A percentile compares a stretch with the other conserved stretches of the same genome.
These are phyloP conservation scores for Orychophragmus violaceus DNA, from an alignment of 345 rosid genomes.

Conservation along the genomic window DNA sequence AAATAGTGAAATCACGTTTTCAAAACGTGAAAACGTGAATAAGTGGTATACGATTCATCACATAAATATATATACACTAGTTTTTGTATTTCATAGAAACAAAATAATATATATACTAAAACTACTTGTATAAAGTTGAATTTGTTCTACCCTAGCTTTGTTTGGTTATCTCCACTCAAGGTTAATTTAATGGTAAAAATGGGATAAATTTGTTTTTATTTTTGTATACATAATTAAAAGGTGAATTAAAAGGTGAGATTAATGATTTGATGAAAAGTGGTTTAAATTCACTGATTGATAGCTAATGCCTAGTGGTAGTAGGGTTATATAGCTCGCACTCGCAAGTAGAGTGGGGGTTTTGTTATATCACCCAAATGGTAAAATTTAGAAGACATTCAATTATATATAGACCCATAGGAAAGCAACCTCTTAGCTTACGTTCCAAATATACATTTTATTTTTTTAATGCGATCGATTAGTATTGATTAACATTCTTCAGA, in stretches of 20 bases:
- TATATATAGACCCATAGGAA: not conserved
- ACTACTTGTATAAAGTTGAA: not conserved
- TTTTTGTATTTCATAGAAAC: not conserved
- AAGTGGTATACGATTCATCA: too few species aligned
- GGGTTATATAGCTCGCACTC: not conserved
- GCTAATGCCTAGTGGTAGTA: not conserved
- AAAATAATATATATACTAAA: not conserved
- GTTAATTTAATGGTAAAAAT: not conserved
- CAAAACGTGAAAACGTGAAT: too few species aligned
- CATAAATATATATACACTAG: too few species aligned
- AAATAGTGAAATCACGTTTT: too few species aligned
- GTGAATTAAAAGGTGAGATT: not conserved
- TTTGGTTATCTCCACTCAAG: not conserved
- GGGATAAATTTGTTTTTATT: not conserved
- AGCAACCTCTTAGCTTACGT: not conserved
- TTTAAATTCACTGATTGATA: conserved; percentile 11
- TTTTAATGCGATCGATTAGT: too few species aligned
- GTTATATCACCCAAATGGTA: not conserved
- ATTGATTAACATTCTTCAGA: too few species aligned
- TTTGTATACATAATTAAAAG: not conserved
- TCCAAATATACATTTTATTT: too few species aligned
- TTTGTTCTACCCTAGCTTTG: not conserved
- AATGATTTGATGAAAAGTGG: conserved; percentile 14
- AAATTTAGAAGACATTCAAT: conserved; percentile 5
- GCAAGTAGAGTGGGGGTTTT: not conserved